These are phyloP conservation scores for Euphorbia pulcherrima DNA, from an alignment of 345 rosid genomes.

Conservation along the genomic window DNA sequence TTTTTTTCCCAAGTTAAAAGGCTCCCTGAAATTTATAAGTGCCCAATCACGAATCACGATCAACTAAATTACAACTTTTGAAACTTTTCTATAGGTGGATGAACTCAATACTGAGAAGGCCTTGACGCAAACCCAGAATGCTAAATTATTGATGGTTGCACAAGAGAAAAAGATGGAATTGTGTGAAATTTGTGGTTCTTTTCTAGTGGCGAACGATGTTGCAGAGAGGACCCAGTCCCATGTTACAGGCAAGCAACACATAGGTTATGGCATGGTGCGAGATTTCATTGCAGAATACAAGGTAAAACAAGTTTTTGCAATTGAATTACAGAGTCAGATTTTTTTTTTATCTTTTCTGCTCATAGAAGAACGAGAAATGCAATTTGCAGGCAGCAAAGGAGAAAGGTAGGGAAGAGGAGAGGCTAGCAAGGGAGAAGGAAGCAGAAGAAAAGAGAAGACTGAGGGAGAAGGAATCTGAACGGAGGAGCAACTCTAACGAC, in stretches of 20 bases:
- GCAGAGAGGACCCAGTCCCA: conserved; percentile 97
- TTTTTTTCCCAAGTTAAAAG: not conserved
- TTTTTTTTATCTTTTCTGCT: conserved; percentile 7
- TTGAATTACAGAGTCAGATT: conserved; percentile 11
- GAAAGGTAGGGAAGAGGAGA: conserved; percentile 82
- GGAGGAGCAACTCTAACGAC: conserved; percentile 64
- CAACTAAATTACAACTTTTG: not conserved
- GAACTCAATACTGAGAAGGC: conserved; percentile 72
- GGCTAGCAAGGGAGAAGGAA: conserved; percentile 74
- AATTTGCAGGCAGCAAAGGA: conserved; percentile 68
- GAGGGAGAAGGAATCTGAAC: conserved; percentile 68
- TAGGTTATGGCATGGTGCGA: conserved; percentile 96
- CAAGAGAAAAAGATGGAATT: conserved; percentile 98
- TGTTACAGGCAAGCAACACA: conserved; percentile 91
- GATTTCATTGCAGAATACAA: conserved; percentile 77
- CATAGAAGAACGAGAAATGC: conserved; percentile 13
- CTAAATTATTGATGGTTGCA: conserved; percentile 63
- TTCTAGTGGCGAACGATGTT: conserved; percentile 94
- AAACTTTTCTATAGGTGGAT: conserved; percentile 58
- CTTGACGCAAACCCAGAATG: conserved; percentile 65
- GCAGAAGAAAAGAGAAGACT: conserved; percentile 65
- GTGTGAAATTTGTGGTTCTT: conserved; percentile 97
- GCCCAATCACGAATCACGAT: not conserved
- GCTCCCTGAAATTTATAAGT: not conserved
- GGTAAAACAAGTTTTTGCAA: conserved; percentile 36